Evolutionary conservation across 1,139 yeast genomes (phyloP).

Genomic region (Maudiozyma humilis): DNA sequence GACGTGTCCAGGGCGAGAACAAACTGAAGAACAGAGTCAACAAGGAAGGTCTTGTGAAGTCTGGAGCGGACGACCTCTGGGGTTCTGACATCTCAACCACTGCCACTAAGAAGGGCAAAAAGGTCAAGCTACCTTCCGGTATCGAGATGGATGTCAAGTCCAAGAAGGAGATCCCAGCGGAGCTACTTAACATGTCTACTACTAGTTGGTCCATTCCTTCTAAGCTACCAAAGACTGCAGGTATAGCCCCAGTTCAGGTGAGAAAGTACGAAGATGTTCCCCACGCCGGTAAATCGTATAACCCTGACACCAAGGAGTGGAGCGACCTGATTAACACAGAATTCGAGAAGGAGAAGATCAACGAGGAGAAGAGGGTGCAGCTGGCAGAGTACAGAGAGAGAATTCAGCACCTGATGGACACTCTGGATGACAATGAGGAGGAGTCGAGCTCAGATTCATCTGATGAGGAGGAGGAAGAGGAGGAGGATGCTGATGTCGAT

Average conservation of each 20-base stretch:
- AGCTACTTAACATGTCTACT: conserved; percentile 36
- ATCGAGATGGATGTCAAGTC: conserved; percentile 20
- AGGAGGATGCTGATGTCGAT: conserved; percentile 33
- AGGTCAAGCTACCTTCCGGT: conserved; percentile 26
- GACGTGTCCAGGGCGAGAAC: conserved; percentile 54
- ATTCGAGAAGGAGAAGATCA: conserved; percentile 53
- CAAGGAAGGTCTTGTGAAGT: conserved; percentile 53
- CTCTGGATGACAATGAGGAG: conserved; percentile 51
- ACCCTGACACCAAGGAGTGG: conserved; percentile 86
- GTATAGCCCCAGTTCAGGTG: conserved; percentile 44
- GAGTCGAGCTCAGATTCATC: conserved; percentile 28
- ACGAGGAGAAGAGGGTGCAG: conserved; percentile 55
- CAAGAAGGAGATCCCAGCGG: conserved; percentile 33
- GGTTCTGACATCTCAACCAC: conserved; percentile 29
- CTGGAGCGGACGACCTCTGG: conserved; percentile 62
- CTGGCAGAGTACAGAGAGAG: conserved; percentile 54
- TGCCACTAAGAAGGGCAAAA: background rate
- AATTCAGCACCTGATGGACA: conserved; percentile 56
- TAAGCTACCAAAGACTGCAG: conserved; percentile 50
- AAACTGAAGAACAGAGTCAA: conserved; percentile 46
- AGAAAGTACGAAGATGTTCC: conserved; percentile 47
- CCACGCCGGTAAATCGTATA: conserved; percentile 86
- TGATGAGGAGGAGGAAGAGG: conserved; percentile 36
- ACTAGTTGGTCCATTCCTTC: conserved; percentile 47
- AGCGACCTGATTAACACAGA: conserved; percentile 59